These are phyloP conservation scores for Triticum aestivum DNA, from an alignment of 176 grass and related monocot species.

Conservation along the genomic window DNA sequence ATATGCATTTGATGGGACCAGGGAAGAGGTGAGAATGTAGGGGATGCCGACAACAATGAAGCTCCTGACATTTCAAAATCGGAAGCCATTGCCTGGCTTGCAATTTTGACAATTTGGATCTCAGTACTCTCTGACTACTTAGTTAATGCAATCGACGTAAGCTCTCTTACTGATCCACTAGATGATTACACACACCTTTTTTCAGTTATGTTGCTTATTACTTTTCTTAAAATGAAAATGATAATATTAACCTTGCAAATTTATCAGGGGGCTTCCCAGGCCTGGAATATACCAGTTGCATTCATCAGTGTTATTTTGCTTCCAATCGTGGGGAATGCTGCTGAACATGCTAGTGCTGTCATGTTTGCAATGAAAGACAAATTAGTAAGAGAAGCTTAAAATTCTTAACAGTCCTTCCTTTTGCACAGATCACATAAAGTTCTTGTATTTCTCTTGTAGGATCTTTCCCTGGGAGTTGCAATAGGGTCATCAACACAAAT, in stretches of 20 bases:
- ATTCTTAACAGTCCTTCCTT: not conserved
- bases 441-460: slow-evolving; percentile 33
- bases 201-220: not conserved
- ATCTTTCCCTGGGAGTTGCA: slow-evolving; percentile 75
- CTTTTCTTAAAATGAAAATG: not conserved
- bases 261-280: slow-evolving; percentile 57
- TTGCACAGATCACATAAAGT: not conserved
- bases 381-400: slow-evolving; percentile 46
- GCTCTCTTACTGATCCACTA: not conserved
- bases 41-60: not conserved
- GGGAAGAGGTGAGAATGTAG: slow-evolving; percentile 42
- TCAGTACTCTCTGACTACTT: slow-evolving; percentile 66
- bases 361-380: slow-evolving; percentile 88
- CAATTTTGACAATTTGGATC: slow-evolving; percentile 69
- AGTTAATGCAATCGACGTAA: slow-evolving; percentile 65
- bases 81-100: slow-evolving; percentile 73
- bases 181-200: not conserved
- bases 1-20: slow-evolving; percentile 17
- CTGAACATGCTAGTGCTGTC: slow-evolving; percentile 71
- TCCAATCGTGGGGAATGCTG: slow-evolving; percentile 83
- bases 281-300: slow-evolving; percentile 66
- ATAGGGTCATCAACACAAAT: slow-evolving; percentile 81
- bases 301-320: slow-evolving; percentile 89
- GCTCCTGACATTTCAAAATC: slow-evolving; percentile 57
- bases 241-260: not conserved